Percentiles rank a stretch among this genome's conserved stretches.
Evolutionary conservation across 106 monocot genomes (phyloP).

Genomic region (Chionographis japonica): DNA sequence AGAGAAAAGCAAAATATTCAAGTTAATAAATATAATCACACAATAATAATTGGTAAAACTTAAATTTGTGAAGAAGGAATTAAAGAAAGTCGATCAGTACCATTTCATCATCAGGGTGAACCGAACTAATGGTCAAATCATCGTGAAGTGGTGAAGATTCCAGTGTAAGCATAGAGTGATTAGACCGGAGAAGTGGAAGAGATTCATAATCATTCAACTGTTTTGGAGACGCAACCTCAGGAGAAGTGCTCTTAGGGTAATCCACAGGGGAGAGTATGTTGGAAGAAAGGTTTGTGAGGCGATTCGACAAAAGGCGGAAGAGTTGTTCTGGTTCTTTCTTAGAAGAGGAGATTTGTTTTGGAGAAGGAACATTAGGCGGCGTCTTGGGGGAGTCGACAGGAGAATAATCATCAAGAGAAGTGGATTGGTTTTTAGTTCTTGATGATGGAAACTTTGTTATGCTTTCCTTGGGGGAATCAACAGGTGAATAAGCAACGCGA

Average conservation of each 20-base stretch:
- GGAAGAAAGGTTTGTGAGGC: background rate
- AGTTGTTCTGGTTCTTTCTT: slow-evolving; percentile 21
- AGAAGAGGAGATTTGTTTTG: slow-evolving; percentile 3
- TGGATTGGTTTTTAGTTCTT: background rate
- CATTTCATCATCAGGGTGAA: slow-evolving; percentile 17
- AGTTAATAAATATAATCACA: background rate
- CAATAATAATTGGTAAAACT: background rate
- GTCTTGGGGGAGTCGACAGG: slow-evolving; percentile 15
- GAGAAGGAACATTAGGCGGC: slow-evolving; percentile 7
- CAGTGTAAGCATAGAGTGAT: background rate
- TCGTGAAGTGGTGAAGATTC: background rate
- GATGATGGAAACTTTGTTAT: background rate
- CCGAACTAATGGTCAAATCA: background rate
- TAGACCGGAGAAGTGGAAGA: slow-evolving; percentile 3
- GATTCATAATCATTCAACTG: slow-evolving; percentile 4
- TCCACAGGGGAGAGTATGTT: slow-evolving; percentile 7
- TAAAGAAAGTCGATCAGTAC: slow-evolving; percentile 16
- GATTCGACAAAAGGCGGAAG: slow-evolving; percentile 1
- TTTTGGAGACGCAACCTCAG: slow-evolving; percentile 11
- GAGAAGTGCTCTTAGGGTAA: slow-evolving; percentile 6
- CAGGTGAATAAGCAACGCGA: background rate
- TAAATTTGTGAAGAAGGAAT: slow-evolving; percentile 1
- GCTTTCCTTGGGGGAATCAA: slow-evolving; percentile 1
- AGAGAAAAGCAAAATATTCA: background rate
- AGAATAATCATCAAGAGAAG: slow-evolving; percentile 2